phyloP scores from a whole-genome alignment of 768 basidiomycete genomes.

The Tephrocybe sp. region DNA sequence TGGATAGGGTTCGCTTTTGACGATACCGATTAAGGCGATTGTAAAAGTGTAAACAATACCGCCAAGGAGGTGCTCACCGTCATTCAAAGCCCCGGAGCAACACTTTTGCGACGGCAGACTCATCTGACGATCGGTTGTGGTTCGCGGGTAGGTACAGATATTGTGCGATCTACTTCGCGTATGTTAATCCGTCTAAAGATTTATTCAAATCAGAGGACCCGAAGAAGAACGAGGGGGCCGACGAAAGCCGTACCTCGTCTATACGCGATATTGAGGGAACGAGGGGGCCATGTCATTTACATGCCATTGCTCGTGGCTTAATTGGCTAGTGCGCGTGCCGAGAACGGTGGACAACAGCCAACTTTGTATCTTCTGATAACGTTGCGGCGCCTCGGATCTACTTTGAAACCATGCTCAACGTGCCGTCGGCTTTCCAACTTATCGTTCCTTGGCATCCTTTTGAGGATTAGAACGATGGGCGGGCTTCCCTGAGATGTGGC shows the following conservation, averaged over 20 bases:
- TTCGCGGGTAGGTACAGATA: neutral
- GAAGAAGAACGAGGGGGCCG: neutral
- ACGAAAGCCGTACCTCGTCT: neutral
- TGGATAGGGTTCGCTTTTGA: no score
- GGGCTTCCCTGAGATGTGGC: neutral
- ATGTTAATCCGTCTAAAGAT: neutral
- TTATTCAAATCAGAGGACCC: neutral
- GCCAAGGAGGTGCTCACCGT: no score
- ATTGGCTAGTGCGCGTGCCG: neutral
- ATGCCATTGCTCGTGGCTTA: neutral
- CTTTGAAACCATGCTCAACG: neutral
- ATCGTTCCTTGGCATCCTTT: conserved; percentile 1
- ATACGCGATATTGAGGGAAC: neutral
- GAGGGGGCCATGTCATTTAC: neutral
- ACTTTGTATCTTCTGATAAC: neutral
- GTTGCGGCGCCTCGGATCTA: neutral
- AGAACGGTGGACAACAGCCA: neutral
- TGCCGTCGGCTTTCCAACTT: neutral
- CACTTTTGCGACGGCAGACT: no score
- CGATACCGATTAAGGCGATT: no score
- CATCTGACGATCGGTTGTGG: no score
- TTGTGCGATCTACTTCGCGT: neutral
- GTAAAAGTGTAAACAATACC: no score
- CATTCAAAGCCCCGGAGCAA: no score
- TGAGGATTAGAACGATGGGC: neutral